Evolutionary conservation across 2,329 filamentous ascomycete genomes (phyloP).

Genomic region (Fusarium sp.): DNA sequence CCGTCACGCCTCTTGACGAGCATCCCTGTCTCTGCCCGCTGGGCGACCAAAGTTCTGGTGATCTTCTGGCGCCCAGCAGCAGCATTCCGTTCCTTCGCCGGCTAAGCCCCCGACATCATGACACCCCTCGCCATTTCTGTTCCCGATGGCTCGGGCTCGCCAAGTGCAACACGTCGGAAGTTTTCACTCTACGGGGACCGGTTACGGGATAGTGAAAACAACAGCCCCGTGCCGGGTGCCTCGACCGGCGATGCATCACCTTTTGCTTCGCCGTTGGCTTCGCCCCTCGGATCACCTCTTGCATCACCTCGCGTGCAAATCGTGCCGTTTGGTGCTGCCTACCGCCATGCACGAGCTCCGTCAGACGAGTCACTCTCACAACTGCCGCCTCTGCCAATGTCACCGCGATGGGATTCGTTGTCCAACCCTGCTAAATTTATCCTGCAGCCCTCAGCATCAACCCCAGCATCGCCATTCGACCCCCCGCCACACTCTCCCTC

Average conservation of each 20-base stretch:
- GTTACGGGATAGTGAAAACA: constrained; percentile 30
- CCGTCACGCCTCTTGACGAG: constrained; percentile 13
- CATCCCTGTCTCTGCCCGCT: constrained; percentile 22
- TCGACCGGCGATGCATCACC: constrained; percentile 39
- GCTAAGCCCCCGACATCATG: constrained; percentile 30
- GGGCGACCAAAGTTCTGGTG: constrained; percentile 41
- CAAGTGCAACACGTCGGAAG: constrained; percentile 35
- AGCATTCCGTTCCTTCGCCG: constrained; percentile 23
- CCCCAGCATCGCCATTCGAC: constrained; percentile 43
- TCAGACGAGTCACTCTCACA: constrained; percentile 45
- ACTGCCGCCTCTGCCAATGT: constrained; percentile 51
- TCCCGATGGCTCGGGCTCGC: constrained; percentile 33
- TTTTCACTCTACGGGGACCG: constrained; percentile 37
- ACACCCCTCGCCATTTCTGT: constrained; percentile 38
- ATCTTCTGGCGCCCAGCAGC: constrained; percentile 40
- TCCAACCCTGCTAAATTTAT: constrained; percentile 46
- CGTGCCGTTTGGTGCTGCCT: constrained; percentile 38
- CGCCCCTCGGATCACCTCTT: constrained; percentile 35
- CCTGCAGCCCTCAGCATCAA: constrained; percentile 39
- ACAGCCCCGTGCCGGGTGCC: constrained; percentile 33
- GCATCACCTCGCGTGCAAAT: constrained; percentile 40
- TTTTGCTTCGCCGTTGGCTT: constrained; percentile 39
- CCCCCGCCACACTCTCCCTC: constrained; percentile 42
- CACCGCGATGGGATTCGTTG: constrained; percentile 60
- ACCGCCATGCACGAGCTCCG: constrained; percentile 34